These are phyloP conservation scores for Durusdinium trenchii DNA, from an alignment of 73 alveolate species.

Conservation along the genomic window DNA sequence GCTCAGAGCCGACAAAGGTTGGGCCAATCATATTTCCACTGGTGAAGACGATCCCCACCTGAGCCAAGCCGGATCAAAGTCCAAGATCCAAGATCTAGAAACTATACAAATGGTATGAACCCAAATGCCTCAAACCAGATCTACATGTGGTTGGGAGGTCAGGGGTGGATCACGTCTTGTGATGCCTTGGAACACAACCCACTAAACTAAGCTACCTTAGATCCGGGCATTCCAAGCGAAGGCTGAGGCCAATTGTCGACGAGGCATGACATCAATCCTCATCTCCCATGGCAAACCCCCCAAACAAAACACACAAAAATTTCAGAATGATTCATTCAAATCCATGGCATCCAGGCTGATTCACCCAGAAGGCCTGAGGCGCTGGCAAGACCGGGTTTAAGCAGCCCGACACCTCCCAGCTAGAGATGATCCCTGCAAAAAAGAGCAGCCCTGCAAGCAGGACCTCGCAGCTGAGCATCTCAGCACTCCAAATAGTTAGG, in stretches of 20 bases:
- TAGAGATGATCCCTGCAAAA: conserved; percentile 33
- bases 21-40: conserved; percentile 93
- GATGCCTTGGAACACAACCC: no score
- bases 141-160: no score
- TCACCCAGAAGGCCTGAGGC: no score
- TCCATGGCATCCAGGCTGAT: no score
- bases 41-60: conserved; percentile 84
- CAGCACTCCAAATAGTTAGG: not conserved
- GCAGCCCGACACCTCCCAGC: conserved; percentile 92
- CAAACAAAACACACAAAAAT: not conserved
- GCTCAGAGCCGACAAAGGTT: conserved; percentile 41
- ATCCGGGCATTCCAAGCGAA: conserved; percentile 71
- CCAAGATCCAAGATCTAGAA: no score
- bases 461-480: not conserved
- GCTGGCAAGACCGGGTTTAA: conserved; percentile 56
- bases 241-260: conserved; percentile 83
- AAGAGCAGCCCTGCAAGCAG: conserved; percentile 70
- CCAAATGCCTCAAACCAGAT: no score
- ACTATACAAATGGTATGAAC: no score
- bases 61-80: not conserved
- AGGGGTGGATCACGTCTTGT: no score
- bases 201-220: not conserved
- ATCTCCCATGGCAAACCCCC: not conserved
- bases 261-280: conserved; percentile 81
- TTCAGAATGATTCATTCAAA: no score